Base-by-base conservation (phyloP, 805 yeast genomes). In the Sugiyamaella boreocaroliniensis region DNA sequence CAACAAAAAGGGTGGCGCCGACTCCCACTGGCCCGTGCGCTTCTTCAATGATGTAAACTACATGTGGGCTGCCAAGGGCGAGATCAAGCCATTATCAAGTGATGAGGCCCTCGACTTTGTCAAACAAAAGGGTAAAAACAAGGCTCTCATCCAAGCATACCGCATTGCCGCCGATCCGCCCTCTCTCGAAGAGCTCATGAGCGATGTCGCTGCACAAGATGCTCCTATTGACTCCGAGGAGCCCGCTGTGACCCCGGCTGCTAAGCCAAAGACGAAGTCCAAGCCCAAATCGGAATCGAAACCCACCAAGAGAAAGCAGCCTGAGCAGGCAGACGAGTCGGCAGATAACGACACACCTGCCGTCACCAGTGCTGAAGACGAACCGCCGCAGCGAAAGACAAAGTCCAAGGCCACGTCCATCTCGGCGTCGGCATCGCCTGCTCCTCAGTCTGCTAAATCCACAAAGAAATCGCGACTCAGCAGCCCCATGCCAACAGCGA, bases 41-140 rank as follows among this genome's bases (percentile, higher is more conserved):
- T 85, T 85, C 64, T 81, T 84, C 64, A 79, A 79, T 60, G 92
- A 85, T 64, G 86, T 22, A 82, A 62, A 82, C 14, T 45, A 40
- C 61, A 80, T 80, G 60, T 85, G 90, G 90, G 80, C 81, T 41
- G 71, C 76, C 26, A 60, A 66, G 4, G 64, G 69, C 32, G 89
- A 84, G 55, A 61, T 85, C 40, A 75, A 77, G 56, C 61, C 66
- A 1, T 70, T 85, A 50, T 58, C 70, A 1, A 57, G 55, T 1
- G 78, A 73, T 2, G 69, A 64, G 5, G 80, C 83, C 45, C 67
- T 71, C 40, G 62, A 61, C 15, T 74, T 69, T 57, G 64, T 78
- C 51, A 60, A 59, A 19, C 48, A 51, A 2, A 62, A 60, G 70
- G 70, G 56, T 69, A 71, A 58, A 72, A 77, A 61, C 44, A 76